Evolutionary conservation across 257 asterid genomes (phyloP), one percentile per base, ranked within the genome.

Genomic region (Nemophila menziesii): DNA sequence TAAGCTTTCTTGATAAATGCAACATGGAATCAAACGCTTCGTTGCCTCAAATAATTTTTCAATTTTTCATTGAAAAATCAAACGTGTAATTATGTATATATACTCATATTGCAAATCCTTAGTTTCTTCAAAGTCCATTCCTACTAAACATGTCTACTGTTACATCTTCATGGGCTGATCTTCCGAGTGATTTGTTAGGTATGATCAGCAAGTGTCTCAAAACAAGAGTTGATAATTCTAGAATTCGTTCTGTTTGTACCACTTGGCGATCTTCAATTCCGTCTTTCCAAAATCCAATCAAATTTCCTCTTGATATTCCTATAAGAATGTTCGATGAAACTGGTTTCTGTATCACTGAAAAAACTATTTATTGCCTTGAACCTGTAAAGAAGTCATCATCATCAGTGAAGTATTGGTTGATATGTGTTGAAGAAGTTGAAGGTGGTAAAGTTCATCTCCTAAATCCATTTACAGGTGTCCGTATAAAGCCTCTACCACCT

Each of bases 211-310:
- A 17, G 6, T 38, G 8, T 44, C 46, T 49, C 13, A 34, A 49
- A 10, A 38, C 46, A 5, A 2, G 5, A 14, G 38, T 38, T 49
- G 55, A 49, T 33, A 20, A 19, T 2, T 36, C 22, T 20, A 33
- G 16, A n/a, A n/a, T 49, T 16, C 55, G 55, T 37, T 17, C 55
- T 14, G 55, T 49, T 11, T 38, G 55, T 22, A 38, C 55, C 5
- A 11, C 46, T 20, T 49, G 55, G 46, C 36, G 55, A 14, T 49
- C 55, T 1, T 49, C 55, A n/a, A n/a, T n/a, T n/a, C n/a, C n/a
- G n/a, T n/a, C n/a, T 38, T 37, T 21, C 22, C 16, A n/a, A 38
- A 49, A n/a, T 14, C 14, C 33, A 19, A 26, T 33, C 16, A 14
- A 6, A 15, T 36, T 49, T 1, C 46, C 55, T 10, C 2, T 49